phyloP scores from a whole-genome alignment of 208 protist genomes.

The Balamuthia mandrillaris region DNA sequence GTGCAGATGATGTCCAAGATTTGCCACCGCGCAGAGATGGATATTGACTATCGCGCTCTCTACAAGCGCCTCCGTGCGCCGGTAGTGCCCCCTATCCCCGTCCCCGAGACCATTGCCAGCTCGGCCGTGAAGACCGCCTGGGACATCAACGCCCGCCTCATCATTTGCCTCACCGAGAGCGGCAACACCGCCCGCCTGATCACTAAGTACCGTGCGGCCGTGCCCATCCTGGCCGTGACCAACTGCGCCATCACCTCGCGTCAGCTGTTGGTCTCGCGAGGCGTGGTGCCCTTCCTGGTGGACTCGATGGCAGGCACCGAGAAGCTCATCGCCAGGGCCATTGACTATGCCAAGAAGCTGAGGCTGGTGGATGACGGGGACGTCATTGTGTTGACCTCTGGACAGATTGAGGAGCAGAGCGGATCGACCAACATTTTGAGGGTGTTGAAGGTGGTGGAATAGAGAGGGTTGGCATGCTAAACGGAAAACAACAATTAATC shows the following conservation, averaged over 20 bases:
- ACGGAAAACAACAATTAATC: too few species aligned
- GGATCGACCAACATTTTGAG: conserved; percentile 54
- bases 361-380: neutral
- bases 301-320: conserved; percentile 46
- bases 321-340: conserved; percentile 57
- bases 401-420: conserved; percentile 48
- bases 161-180: conserved; percentile 88
- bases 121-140: conserved; percentile 90
- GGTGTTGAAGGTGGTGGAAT: too few species aligned
- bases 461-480: too few species aligned
- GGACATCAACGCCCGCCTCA: conserved; percentile 80
- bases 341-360: conserved; percentile 52
- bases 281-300: conserved; percentile 47
- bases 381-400: conserved; percentile 53
- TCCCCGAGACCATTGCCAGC: conserved; percentile 73
- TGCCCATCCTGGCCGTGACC: conserved; percentile 89
- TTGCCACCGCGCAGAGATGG: conserved; percentile 59
- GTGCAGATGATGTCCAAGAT: conserved; percentile 91
- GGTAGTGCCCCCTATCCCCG: neutral
- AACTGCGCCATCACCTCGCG: conserved; percentile 75
- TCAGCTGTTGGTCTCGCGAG: conserved; percentile 41
- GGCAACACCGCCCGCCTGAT: conserved; percentile 85
- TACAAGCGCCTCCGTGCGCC: conserved; percentile 6
- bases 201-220: conserved; percentile 91
- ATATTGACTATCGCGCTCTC: conserved; percentile 41